phyloP scores from a whole-genome alignment of 495 filamentous ascomycete species.

The Neurospora sp. region DNA sequence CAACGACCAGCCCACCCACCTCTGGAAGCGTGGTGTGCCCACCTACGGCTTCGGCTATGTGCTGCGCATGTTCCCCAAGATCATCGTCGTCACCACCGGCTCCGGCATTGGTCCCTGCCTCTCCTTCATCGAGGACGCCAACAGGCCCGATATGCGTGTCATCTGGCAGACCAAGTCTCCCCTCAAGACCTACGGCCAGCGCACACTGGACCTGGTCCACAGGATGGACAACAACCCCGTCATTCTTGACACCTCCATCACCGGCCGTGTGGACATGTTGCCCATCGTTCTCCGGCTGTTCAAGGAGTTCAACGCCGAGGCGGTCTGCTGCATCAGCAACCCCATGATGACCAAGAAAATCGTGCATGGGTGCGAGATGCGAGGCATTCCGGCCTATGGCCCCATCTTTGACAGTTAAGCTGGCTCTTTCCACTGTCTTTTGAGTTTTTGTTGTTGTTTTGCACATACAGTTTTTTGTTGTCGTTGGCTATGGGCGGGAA shows the following conservation, averaged over 20 bases:
- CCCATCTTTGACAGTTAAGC: constrained; percentile 66
- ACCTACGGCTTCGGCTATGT: constrained; percentile 54
- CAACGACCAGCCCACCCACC: constrained; percentile 37
- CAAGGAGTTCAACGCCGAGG: constrained; percentile 52
- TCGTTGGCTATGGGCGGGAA: background rate
- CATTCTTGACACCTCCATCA: constrained; percentile 32
- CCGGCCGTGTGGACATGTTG: constrained; percentile 32
- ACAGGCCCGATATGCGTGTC: constrained; percentile 22
- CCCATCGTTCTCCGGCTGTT: constrained; percentile 45
- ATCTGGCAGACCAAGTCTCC: constrained; percentile 41
- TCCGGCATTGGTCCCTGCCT: constrained; percentile 59
- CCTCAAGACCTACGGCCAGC: constrained; percentile 31
- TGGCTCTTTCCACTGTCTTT: background rate
- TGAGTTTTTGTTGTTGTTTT: background rate
- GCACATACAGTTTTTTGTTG: background rate
- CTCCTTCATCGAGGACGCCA: constrained; percentile 26
- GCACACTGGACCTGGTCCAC: constrained; percentile 29
- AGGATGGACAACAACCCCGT: constrained; percentile 30
- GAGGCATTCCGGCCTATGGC: constrained; percentile 61
- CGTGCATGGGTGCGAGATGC: constrained; percentile 56
- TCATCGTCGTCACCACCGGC: constrained; percentile 60
- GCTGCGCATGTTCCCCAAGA: constrained; percentile 47
- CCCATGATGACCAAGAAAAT: constrained; percentile 44
- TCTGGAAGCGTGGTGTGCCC: constrained; percentile 45
- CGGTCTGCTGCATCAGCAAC: constrained; percentile 65